These are phyloP conservation scores for Jamesozyma rosinii DNA, from an alignment of 805 yeast genomes.

Conservation along the genomic window DNA sequence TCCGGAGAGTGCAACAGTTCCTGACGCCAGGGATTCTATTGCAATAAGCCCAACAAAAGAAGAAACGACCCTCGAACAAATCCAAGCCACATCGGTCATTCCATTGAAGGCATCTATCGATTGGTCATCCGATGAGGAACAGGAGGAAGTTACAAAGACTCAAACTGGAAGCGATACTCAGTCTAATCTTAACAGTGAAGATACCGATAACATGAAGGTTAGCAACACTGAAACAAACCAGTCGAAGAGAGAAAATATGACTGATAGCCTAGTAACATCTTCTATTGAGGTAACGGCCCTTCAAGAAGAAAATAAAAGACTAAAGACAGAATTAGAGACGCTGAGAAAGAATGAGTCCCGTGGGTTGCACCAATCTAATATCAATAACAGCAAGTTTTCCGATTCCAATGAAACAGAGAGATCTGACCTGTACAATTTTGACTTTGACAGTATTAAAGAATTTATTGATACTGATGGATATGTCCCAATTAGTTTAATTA, in stretches of 20 bases:
- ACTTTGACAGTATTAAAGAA: not conserved
- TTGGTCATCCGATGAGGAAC: conserved; percentile 81
- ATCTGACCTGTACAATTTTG: not conserved
- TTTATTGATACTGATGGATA: conserved; percentile 12
- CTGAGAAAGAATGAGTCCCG: not conserved
- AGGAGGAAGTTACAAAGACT: conserved; percentile 8
- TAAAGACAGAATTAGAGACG: not conserved
- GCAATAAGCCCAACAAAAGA: not conserved
- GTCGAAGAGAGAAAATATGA: too few species aligned
- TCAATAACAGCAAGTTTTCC: not conserved
- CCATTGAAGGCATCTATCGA: conserved; percentile 78
- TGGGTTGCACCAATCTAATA: not conserved
- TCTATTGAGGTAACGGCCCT: not conserved
- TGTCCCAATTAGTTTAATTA: conserved; percentile 11
- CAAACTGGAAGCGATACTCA: not conserved
- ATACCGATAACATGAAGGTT: too few species aligned
- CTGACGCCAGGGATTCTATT: not conserved
- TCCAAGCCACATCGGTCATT: conserved; percentile 61
- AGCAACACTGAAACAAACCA: not conserved
- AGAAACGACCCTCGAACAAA: not conserved
- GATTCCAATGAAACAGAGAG: not conserved
- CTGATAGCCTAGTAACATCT: not conserved
- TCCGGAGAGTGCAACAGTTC: not conserved
- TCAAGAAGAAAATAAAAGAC: not conserved
- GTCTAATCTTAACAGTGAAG: not conserved